phyloP scores from a whole-genome alignment of 176 grass and related monocot species.

The Bonia amplexicaulis region DNA sequence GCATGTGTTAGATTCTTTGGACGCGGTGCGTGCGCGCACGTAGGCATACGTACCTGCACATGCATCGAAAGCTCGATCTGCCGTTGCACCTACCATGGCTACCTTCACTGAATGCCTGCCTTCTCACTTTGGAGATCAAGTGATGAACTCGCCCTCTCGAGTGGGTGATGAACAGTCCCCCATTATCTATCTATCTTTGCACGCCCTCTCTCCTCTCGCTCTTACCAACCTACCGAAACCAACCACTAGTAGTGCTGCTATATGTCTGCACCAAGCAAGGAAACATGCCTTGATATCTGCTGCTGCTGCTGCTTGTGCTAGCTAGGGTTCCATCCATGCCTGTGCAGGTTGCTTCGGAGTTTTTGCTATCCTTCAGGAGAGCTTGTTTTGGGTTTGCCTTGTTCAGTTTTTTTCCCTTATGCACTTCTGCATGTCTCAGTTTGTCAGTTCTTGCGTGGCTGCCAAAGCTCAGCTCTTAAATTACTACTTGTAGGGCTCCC shows the following conservation, averaged over 20 bases:
- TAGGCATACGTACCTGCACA: background rate
- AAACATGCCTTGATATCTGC: background rate
- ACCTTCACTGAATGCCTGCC: background rate
- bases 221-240: background rate
- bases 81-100: background rate
- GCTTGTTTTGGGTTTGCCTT: background rate
- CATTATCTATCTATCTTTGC: background rate
- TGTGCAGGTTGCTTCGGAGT: background rate
- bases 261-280: background rate
- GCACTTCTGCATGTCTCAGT: background rate
- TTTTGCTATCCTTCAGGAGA: background rate
- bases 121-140: background rate
- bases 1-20: background rate
- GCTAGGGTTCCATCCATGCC: background rate
- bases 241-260: background rate
- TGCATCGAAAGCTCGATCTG: background rate
- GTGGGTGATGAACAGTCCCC: background rate
- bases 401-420: background rate
- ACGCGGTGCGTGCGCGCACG: background rate
- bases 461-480: background rate
- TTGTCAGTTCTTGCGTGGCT: conserved; percentile 21
- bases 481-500: background rate
- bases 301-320: background rate
- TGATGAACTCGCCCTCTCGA: background rate
- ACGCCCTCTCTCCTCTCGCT: background rate